Base-by-base conservation (phyloP, 306 rosid genomes). In the Rubus idaeus region DNA sequence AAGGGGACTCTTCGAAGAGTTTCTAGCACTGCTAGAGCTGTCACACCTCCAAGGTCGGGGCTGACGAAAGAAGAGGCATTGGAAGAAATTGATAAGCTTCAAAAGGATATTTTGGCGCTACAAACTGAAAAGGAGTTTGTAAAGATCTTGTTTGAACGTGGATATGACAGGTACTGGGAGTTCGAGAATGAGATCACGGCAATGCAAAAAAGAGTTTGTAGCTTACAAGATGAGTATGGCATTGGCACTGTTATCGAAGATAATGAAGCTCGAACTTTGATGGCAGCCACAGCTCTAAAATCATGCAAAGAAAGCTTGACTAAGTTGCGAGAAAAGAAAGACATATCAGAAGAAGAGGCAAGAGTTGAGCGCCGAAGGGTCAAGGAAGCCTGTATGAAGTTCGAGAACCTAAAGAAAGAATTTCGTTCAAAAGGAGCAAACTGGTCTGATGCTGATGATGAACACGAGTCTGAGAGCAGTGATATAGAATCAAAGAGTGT, bases 51-150 rank as follows among this genome's bases (percentile, higher is more conserved):
- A 56, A 68, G 74, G 76, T 94, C 93, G 10, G 99, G 97, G 39
- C 79, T 89, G 68, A 89, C 75, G 45, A 89, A 84, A 85, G 83
- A 39, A 35, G 96, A 84, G 80, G 98, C 97, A 8, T 20, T 87
- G 18, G 65, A 79, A 41, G 92, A 91, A 81, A 79, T 96, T 5
- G 93, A 91, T 77, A 87, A 68, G 75, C 87, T 91, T 71, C 98
- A 89, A 51, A 96, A 96, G 81, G 98, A 89, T 37, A 92, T 88
- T 46, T 78, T 92, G 84, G 87, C 85, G 0, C 50, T 89, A 4
- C 97, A 96, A 62, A 96, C 99, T 0, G 98, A 92, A 81, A 89
- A 90, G 86, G 99, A 96, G 83, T 96, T 96, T 75, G 97, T 89
- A 5, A 88, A 90, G 86, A 84, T 93, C 82, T 74, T 86, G 82